Base-by-base conservation (phyloP, 1,284 basidiomycete genomes). In the Testicularia cyperi region DNA sequence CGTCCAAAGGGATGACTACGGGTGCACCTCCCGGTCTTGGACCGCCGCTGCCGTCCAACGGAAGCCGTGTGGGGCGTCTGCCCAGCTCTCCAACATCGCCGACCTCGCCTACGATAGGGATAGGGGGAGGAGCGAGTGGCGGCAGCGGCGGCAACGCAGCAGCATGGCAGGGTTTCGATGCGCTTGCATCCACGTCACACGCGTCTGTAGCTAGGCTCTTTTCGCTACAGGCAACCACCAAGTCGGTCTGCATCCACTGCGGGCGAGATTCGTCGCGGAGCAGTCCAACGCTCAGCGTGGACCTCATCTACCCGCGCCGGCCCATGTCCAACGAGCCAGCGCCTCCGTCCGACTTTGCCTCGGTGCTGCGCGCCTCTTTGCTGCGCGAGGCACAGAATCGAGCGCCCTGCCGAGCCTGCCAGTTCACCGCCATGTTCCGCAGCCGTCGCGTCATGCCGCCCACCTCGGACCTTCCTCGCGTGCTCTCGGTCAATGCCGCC, bases 401-500 rank as follows among this genome's bases (percentile, higher is more conserved):
- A 77, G 86, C 89, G 4, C 85, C 85, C 4, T 98, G 95, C 77
- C 84, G 85, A 54, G 82, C 81, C 3, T 98, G 94, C 80, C 57
- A 66, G 27, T 64, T 54, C 14, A 64, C 61, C 8, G 55, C 61
- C 36, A 58, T 64, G 55, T 64, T 64, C 51, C 82, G 85, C 27
- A 86, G 86, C 16, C 82, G 82, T 31, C 84, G 92, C 5, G 83
- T 85, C 1, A 84, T 92, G 23, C 79, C 85, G 0, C 19, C 53
- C 6, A 61, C 62, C 1, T 55, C 64, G 8, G 65, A 65, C 44
- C 78, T 97, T 3, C 94, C 94, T 0, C 85, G 88, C 0, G 81
- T 96, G n/a, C 79, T 98, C 7, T 86, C 88, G 0, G 79, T 99
- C 61, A 97, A 97, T 75, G 86, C 91, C 0, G 85, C 84, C 25